These are phyloP conservation scores for Penicillium sp. DNA, from an alignment of 2,329 filamentous ascomycete genomes.

Conservation along the genomic window DNA sequence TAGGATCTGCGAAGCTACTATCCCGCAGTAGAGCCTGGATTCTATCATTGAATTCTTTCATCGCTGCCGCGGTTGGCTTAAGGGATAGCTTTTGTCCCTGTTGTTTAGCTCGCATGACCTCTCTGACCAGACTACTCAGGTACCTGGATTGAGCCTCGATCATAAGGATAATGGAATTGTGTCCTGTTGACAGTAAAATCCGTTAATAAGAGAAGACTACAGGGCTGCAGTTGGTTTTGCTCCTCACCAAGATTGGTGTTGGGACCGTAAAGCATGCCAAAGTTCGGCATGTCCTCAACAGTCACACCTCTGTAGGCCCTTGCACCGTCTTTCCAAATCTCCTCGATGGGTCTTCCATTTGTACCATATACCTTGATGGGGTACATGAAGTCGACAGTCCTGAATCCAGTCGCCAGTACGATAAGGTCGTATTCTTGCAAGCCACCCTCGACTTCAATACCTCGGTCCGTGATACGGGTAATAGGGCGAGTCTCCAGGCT, in stretches of 20 bases:
- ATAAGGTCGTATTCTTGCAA: slow-evolving; percentile 55
- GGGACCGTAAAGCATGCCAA: slow-evolving; percentile 60
- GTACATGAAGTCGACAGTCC: slow-evolving; percentile 60
- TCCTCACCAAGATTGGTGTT: slow-evolving; percentile 52
- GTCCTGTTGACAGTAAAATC: slow-evolving; percentile 32
- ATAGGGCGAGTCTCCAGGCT: slow-evolving; percentile 53
- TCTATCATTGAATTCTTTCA: slow-evolving; percentile 48
- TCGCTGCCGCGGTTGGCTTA: slow-evolving; percentile 41
- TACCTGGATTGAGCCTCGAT: slow-evolving; percentile 60
- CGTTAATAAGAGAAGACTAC: too few relatives aligned
- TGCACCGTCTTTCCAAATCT: slow-evolving; percentile 58
- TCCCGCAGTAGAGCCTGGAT: slow-evolving; percentile 48
- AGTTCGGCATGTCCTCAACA: slow-evolving; percentile 56
- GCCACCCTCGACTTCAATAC: slow-evolving; percentile 50
- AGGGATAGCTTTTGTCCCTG: slow-evolving; percentile 46
- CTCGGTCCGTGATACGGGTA: slow-evolving; percentile 45
- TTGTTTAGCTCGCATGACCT: slow-evolving; percentile 49
- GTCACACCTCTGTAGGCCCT: slow-evolving; percentile 54
- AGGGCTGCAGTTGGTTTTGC: too few relatives aligned
- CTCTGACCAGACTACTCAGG: slow-evolving; percentile 51
- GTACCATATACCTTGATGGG: slow-evolving; percentile 56
- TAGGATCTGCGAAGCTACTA: slow-evolving; percentile 55
- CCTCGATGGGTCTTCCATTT: slow-evolving; percentile 43
- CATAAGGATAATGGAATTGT: slow-evolving; percentile 63
- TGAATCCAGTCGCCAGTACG: slow-evolving; percentile 61